phyloP scores from a whole-genome alignment of 108 stramenopile genomes.

The Epipyxis sp. region DNA sequence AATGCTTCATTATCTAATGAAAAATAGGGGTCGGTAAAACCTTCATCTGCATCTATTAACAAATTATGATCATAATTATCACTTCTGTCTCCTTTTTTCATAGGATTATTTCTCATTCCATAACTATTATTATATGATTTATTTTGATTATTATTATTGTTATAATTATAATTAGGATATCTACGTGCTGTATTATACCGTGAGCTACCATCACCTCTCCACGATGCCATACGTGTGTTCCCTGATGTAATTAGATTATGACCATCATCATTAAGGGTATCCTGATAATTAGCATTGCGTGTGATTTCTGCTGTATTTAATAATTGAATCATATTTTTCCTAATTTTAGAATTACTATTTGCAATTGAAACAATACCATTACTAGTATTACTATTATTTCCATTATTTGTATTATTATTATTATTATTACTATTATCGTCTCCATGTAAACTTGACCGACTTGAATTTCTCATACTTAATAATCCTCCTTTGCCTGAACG shows the following conservation, averaged over 20 bases:
- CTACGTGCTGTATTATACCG: no score
- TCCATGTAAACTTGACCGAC: not conserved
- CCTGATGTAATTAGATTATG: not conserved
- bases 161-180: not conserved
- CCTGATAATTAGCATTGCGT: not conserved
- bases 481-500: not conserved
- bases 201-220: not conserved
- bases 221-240: not conserved
- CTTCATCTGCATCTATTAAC: not conserved
- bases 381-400: not conserved
- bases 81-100: not conserved
- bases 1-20: no score
- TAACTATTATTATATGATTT: not conserved
- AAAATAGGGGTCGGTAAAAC: no score
- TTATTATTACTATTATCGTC: not conserved
- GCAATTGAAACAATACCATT: not conserved
- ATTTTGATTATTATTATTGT: not conserved
- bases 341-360: no score
- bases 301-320: not conserved
- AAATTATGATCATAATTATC: not conserved
- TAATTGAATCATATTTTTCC: not conserved
- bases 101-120: not conserved
- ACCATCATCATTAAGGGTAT: not conserved
- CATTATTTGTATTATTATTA: not conserved
- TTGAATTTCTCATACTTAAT: not conserved